phyloP scores from a whole-genome alignment of 495 filamentous ascomycete genomes.

The Penicillium odoratum region DNA sequence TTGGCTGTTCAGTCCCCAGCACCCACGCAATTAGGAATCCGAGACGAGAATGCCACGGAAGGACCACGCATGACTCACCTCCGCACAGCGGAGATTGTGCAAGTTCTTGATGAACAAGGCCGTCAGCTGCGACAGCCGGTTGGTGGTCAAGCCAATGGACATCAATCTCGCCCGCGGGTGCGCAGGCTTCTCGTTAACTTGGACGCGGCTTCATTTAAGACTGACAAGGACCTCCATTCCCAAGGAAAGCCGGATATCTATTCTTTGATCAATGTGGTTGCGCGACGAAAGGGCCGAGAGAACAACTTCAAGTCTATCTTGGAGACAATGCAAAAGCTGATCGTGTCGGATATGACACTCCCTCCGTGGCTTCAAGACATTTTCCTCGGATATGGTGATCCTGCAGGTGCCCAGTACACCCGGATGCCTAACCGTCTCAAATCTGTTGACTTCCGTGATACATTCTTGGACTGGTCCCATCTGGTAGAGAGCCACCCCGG shows the following conservation, averaged over 20 bases:
- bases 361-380: slow-evolving; percentile 95
- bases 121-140: slow-evolving; percentile 65
- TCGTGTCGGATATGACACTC: slow-evolving; percentile 80
- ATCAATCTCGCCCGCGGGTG: slow-evolving; percentile 53
- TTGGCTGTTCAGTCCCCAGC: slow-evolving; percentile 61
- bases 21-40: slow-evolving; percentile 55
- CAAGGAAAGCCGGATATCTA: slow-evolving; percentile 76
- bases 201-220: slow-evolving; percentile 75
- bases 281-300: slow-evolving; percentile 81
- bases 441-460: slow-evolving; percentile 86
- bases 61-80: slow-evolving; percentile 65
- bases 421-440: slow-evolving; percentile 74
- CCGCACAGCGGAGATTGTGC: slow-evolving; percentile 82
- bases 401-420: slow-evolving; percentile 80
- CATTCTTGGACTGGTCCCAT: slow-evolving; percentile 94
- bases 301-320: slow-evolving; percentile 98
- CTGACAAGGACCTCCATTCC: slow-evolving; percentile 65
- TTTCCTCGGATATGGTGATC: slow-evolving; percentile 94
- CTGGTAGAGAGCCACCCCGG: slow-evolving; percentile 83
- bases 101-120: slow-evolving; percentile 87
- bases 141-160: slow-evolving; percentile 50
- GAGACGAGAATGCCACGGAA: slow-evolving; percentile 45
- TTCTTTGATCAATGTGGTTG: slow-evolving; percentile 80
- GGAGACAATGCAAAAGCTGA: slow-evolving; percentile 84
- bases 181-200: slow-evolving; percentile 77